Percentiles rank a stretch among this genome's conserved stretches.
phyloP scores from a whole-genome alignment of 2,329 filamentous ascomycete species.

The Leptosphaerulina australis region DNA sequence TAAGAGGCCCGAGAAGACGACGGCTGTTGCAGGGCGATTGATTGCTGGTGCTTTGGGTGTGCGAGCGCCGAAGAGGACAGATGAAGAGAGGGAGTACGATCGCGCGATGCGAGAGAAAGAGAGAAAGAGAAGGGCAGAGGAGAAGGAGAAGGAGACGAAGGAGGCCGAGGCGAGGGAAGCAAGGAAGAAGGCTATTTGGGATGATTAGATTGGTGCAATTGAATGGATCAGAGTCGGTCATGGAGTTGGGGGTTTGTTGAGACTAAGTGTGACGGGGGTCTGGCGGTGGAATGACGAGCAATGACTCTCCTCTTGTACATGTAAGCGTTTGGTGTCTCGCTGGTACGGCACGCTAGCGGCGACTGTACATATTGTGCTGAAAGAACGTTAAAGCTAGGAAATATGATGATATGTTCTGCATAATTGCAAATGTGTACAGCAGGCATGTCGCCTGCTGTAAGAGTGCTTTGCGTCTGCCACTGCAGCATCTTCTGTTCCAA shows the following conservation, averaged over 20 bases:
- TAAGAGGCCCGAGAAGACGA: slow-evolving; percentile 83
- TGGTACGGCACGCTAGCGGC: slow-evolving; percentile 2
- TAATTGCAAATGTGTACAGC: too few species aligned
- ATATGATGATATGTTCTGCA: background rate
- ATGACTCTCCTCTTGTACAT: slow-evolving; percentile 5
- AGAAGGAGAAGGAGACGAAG: slow-evolving; percentile 68
- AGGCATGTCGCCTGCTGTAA: too few species aligned
- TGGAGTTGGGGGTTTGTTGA: too few species aligned
- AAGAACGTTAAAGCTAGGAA: background rate
- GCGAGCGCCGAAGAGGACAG: slow-evolving; percentile 77
- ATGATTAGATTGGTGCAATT: slow-evolving; percentile 56
- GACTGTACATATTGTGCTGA: slow-evolving; percentile 9
- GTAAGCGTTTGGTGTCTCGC: background rate
- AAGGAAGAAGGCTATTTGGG: slow-evolving; percentile 87
- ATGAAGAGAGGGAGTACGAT: slow-evolving; percentile 89
- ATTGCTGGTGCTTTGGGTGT: slow-evolving; percentile 89
- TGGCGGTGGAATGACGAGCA: background rate
- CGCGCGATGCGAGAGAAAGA: slow-evolving; percentile 82
- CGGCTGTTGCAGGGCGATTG: slow-evolving; percentile 85
- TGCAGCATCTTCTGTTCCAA: too few species aligned
- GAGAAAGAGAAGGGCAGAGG: slow-evolving; percentile 74
- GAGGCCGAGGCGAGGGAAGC: slow-evolving; percentile 70
- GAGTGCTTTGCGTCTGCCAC: too few species aligned
- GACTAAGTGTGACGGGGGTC: background rate
- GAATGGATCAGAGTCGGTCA: background rate